Evolutionary conservation across 495 filamentous ascomycete species (phyloP).

Genomic region (Aspergillus nidulans): DNA sequence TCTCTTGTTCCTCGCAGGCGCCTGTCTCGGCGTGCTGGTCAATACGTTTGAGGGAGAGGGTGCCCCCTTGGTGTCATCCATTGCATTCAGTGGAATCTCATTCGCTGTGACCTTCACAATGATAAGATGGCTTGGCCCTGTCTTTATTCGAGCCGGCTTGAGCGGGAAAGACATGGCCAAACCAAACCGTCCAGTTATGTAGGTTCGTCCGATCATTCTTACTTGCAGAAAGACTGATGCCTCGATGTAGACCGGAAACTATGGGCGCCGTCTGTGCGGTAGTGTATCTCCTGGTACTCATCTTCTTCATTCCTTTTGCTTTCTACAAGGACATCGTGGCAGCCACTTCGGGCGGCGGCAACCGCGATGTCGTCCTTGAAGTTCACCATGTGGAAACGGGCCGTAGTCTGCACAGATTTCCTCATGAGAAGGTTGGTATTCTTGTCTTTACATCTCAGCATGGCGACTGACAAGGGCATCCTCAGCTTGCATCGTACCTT

Average conservation of each 20-base stretch:
- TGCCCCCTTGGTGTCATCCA: constrained; percentile 80
- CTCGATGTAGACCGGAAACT: constrained; percentile 67
- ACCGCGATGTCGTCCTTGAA: constrained; percentile 74
- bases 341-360: constrained; percentile 91
- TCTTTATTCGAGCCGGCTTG: constrained; percentile 82
- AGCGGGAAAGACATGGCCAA: constrained; percentile 93
- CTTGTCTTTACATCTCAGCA: not conserved
- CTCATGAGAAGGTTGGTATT: constrained; percentile 75
- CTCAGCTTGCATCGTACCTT: constrained; percentile 86
- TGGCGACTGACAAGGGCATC: not conserved
- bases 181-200: constrained; percentile 68
- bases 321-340: constrained; percentile 98
- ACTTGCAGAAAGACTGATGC: not conserved
- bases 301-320: constrained; percentile 90
- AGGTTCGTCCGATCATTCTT: constrained; percentile 24
- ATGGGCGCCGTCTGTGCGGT: constrained; percentile 97
- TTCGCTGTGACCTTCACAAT: constrained; percentile 76
- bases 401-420: constrained; percentile 82
- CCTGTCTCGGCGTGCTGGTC: constrained; percentile 67
- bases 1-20: constrained; percentile 63
- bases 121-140: constrained; percentile 90
- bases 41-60: constrained; percentile 84
- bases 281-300: constrained; percentile 81
- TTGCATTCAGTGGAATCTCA: constrained; percentile 79
- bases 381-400: constrained; percentile 65